Conservation (phyloP, 2,329 filamentous ascomycete species). For the Fusarium sulawesiense region DNA sequence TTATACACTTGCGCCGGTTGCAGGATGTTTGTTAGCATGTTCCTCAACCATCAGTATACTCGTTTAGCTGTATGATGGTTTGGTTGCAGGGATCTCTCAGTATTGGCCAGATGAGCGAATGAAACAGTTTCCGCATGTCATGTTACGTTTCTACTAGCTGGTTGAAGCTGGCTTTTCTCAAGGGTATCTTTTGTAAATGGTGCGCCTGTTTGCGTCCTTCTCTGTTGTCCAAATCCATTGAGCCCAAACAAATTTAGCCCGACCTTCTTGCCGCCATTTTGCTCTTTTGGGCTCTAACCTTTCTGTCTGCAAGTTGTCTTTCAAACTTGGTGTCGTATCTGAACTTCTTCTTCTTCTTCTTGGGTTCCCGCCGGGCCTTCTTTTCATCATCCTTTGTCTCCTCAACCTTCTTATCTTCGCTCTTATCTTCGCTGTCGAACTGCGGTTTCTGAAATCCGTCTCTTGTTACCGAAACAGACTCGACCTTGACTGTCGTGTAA, state of each 20-base stretch:
- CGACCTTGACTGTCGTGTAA: constrained; percentile 94
- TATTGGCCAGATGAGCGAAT: constrained; percentile 46
- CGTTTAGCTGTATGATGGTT: constrained; percentile 36
- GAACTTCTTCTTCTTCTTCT: constrained; percentile 92
- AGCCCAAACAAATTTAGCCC: constrained; percentile 9
- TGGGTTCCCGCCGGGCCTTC: constrained; percentile 58
- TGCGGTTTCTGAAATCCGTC: constrained; percentile 73
- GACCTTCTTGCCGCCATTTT: constrained; percentile 56
- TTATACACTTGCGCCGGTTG: constrained; percentile 38
- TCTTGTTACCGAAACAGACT: constrained; percentile 83
- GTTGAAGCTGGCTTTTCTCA: constrained; percentile 45
- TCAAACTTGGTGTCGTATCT: constrained; percentile 92
- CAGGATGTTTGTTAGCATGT: constrained; percentile 36
- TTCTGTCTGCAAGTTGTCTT: constrained; percentile 77
- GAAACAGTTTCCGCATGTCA: constrained; percentile 48
- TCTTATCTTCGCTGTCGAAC: constrained; percentile 52
- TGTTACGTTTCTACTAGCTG: constrained; percentile 49
- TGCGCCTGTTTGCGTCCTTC: constrained; percentile 30
- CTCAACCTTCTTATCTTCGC: constrained; percentile 49
- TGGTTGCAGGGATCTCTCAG: constrained; percentile 42
- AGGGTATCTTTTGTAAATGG: constrained; percentile 50
- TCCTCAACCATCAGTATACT: constrained; percentile 32
- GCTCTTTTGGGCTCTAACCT: constrained; percentile 66
- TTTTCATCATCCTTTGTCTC: constrained; percentile 43
- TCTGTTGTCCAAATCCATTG: constrained; percentile 24